Conservation (phyloP, 306 rosid species). For the Prunus mume region DNA sequence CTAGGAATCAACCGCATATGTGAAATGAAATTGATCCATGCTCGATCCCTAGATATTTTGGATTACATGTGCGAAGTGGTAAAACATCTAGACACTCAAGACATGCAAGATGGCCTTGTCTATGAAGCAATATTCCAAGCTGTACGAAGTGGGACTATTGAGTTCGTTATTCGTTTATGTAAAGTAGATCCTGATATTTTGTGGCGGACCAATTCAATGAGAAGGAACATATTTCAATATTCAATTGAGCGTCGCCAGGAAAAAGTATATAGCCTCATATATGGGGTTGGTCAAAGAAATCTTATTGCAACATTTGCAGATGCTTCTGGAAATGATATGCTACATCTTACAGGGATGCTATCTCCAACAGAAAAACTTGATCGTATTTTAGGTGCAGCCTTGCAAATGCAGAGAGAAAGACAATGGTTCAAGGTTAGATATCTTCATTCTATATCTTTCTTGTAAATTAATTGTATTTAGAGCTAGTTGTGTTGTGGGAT, state of each 20-base stretch:
- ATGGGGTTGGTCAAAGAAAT: neutral
- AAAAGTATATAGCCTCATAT: constrained; percentile 1
- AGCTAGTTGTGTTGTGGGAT: too few relatives aligned
- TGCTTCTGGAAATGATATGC: neutral
- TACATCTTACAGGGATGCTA: constrained; percentile 9
- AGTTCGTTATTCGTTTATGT: neutral
- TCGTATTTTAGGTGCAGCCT: constrained; percentile 12
- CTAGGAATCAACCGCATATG: too few relatives aligned
- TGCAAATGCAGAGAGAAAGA: constrained; percentile 21
- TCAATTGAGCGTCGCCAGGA: neutral
- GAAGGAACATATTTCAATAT: neutral
- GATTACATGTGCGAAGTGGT: neutral
- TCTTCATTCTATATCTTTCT: neutral
- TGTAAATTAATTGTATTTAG: neutral
- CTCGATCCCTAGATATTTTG: neutral
- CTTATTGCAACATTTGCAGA: neutral
- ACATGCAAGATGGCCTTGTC: neutral
- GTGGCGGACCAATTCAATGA: fast-evolving
- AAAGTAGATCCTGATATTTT: neutral
- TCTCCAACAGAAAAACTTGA: neutral
- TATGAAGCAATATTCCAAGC: neutral
- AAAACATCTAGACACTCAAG: fast-evolving
- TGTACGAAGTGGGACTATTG: neutral
- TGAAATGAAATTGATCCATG: neutral
- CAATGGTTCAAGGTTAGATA: constrained; percentile 15